Evolutionary conservation across 2,329 filamentous ascomycete species (phyloP).

Genomic region (Rhynchosporium agropyri): DNA sequence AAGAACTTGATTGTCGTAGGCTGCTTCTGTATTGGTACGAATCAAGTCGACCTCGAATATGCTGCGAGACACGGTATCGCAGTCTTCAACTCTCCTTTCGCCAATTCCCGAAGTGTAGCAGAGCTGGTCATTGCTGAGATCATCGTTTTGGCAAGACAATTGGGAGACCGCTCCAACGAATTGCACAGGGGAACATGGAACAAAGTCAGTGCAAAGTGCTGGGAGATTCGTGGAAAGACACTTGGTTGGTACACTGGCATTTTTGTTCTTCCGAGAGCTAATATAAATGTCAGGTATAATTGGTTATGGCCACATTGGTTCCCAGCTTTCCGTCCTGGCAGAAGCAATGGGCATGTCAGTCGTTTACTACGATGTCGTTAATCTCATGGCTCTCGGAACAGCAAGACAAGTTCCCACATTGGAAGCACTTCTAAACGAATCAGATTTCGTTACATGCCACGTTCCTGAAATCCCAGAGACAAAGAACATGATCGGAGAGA

Average conservation of each 20-base stretch:
- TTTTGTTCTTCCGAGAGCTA: constrained; percentile 19
- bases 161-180: constrained; percentile 90
- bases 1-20: constrained; percentile 95
- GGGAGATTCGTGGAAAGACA: constrained; percentile 98
- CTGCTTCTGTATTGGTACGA: constrained; percentile 99
- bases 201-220: constrained; percentile 95
- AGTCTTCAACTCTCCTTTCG: constrained; percentile 99
- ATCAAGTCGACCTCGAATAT: constrained; percentile 86
- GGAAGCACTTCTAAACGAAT: constrained; percentile 71
- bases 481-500: constrained; percentile 82
- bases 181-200: constrained; percentile 96
- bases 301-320: constrained; percentile 96
- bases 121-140: constrained; percentile 95
- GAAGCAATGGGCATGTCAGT: constrained; percentile 98
- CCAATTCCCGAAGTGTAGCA: constrained; percentile 94
- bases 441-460: constrained; percentile 93
- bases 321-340: constrained; percentile 90
- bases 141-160: constrained; percentile 86
- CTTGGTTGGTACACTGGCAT: constrained; percentile 58
- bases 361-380: constrained; percentile 94
- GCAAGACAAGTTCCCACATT: constrained; percentile 80
- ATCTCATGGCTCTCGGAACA: constrained; percentile 91
- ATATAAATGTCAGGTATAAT: constrained; percentile 66
- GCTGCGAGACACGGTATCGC: constrained; percentile 86
- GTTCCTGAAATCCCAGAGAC: constrained; percentile 94